A percentile compares a stretch with the other conserved stretches of the same genome.
phyloP scores from a whole-genome alignment of 257 asterid species.

The Solanum dulcamara region DNA sequence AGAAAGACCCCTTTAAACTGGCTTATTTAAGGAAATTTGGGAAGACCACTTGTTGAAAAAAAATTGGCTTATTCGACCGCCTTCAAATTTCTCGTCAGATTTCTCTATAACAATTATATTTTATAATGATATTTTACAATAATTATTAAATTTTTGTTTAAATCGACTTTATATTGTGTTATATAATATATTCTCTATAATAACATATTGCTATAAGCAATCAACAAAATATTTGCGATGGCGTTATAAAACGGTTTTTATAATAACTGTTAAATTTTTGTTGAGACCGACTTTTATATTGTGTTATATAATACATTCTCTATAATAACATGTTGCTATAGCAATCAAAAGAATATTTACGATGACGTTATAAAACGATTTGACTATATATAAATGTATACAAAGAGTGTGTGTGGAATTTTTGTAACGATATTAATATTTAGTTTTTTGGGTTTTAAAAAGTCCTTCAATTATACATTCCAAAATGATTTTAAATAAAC shows the following conservation, averaged over 20 bases:
- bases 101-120: background rate
- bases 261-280: background rate
- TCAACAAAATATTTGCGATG: background rate
- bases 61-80: rapidly evolving
- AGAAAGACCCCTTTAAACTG: background rate
- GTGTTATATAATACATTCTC: background rate
- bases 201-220: background rate
- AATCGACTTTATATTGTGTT: background rate
- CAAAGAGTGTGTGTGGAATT: background rate
- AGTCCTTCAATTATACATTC: background rate
- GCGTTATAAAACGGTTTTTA: background rate
- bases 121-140: background rate
- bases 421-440: background rate
- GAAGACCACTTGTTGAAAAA: background rate
- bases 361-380: background rate
- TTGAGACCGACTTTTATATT: background rate
- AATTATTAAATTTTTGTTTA: too few species aligned
- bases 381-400: background rate
- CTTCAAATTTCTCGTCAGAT: too few species aligned
- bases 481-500: background rate
- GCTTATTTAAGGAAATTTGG: background rate
- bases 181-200: background rate
- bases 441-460: background rate
- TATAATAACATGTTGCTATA: background rate
- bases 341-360: background rate